phyloP scores from a whole-genome alignment of 139 green algal genomes.

The Picocystis salinarum region DNA sequence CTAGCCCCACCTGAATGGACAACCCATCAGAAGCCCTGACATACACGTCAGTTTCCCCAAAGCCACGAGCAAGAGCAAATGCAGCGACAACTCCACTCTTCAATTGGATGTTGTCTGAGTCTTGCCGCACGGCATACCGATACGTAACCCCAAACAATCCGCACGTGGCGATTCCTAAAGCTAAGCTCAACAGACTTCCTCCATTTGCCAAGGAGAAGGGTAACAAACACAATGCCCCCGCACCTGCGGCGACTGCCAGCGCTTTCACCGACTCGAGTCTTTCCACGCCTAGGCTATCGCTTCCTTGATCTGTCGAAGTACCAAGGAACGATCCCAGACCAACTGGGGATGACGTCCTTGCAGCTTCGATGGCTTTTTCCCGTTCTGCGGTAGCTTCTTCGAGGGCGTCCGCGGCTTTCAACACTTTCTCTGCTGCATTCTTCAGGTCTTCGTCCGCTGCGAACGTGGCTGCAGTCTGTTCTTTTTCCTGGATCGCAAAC shows the following conservation, averaged over 20 bases:
- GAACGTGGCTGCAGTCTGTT: too few relatives aligned
- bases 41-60: neutral
- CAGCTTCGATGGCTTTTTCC: too few relatives aligned
- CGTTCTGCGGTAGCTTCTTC: too few relatives aligned
- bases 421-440: too few relatives aligned
- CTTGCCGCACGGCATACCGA: constrained; percentile 9
- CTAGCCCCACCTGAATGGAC: neutral
- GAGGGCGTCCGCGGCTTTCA: too few relatives aligned
- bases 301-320: too few relatives aligned
- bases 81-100: constrained; percentile 15
- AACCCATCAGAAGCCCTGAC: neutral
- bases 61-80: constrained; percentile 8
- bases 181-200: neutral
- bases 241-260: constrained; percentile 8
- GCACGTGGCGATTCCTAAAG: neutral
- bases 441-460: too few relatives aligned
- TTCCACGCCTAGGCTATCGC: too few relatives aligned
- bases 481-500: too few relatives aligned
- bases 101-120: constrained; percentile 11
- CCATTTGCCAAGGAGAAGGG: constrained; percentile 4
- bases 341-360: too few relatives aligned
- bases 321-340: too few relatives aligned
- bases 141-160: constrained; percentile 17
- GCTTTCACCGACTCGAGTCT: constrained; percentile 15
- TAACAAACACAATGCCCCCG: constrained; percentile 3